Evolutionary conservation across 495 filamentous ascomycete species (phyloP).

Genomic region (Podospora tetraspora): DNA sequence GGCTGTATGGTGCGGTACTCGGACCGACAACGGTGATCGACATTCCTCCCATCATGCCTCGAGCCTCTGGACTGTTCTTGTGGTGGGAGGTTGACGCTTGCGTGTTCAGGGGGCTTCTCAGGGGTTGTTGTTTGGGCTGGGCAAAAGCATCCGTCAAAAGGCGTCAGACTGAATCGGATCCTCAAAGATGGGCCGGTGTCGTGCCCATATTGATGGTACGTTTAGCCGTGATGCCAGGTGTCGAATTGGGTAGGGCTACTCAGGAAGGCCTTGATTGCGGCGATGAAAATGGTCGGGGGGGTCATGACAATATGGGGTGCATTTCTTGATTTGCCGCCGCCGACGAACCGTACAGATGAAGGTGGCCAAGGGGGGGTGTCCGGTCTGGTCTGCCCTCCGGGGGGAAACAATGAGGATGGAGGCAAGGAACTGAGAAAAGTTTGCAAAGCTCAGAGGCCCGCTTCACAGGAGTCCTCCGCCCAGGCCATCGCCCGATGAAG

Average conservation of each 20-base stretch:
- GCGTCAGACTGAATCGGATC: not conserved
- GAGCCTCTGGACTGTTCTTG: not conserved
- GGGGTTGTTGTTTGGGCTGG: not conserved
- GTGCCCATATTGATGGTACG: slow-evolving; percentile 9
- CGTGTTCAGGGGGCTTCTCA: not conserved
- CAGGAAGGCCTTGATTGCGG: not conserved
- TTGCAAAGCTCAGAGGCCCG: not conserved
- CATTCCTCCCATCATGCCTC: not conserved
- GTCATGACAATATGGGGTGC: not conserved
- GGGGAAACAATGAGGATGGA: not conserved
- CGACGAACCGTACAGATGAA: not conserved
- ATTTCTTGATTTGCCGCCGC: not conserved
- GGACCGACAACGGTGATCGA: not conserved
- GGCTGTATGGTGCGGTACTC: not conserved
- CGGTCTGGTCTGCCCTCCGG: not conserved
- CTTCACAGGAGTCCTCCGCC: not conserved
- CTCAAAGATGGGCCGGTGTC: slow-evolving; percentile 1
- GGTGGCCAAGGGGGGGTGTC: not conserved
- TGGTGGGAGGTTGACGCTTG: not conserved
- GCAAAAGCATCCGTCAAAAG: not conserved
- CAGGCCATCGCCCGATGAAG: not conserved
- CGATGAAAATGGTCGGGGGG: not conserved
- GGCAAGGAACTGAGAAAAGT: not conserved
- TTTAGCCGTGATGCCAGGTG: slow-evolving; percentile 13
- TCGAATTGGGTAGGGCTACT: slow-evolving; percentile 1